Evolutionary conservation across 306 rosid genomes (phyloP).

Genomic region (Medicago truncatula): DNA sequence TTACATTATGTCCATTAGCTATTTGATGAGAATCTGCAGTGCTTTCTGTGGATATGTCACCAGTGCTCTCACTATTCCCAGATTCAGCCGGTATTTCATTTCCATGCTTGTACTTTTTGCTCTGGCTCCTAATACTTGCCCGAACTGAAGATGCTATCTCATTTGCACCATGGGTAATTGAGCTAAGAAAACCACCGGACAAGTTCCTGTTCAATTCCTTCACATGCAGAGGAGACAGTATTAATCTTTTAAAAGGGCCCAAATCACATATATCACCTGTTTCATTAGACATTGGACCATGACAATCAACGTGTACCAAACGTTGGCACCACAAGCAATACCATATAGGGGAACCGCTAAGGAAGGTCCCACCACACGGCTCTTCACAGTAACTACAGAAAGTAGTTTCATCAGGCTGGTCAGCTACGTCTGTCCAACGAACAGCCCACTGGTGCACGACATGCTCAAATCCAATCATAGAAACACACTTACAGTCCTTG

Average conservation of each 20-base stretch:
- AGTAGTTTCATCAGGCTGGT: conserved; percentile 81
- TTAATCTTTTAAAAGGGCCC: conserved; percentile 86
- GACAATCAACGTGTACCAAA: conserved; percentile 96
- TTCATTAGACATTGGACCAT: conserved; percentile 77
- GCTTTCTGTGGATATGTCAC: conserved; percentile 76
- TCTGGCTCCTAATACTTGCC: conserved; percentile 85
- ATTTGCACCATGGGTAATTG: conserved; percentile 97
- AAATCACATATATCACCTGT: conserved; percentile 92
- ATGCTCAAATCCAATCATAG: conserved; percentile 80
- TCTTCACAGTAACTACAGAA: conserved; percentile 97
- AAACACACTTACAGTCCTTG: conserved; percentile 94
- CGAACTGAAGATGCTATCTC: conserved; percentile 95
- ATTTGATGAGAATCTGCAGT: conserved; percentile 63
- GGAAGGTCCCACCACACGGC: conserved; percentile 92
- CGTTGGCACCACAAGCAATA: conserved; percentile 98
- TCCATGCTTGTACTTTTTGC: conserved; percentile 83
- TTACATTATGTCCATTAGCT: conserved; percentile 65
- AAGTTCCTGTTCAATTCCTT: conserved; percentile 64
- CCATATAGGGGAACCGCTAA: conserved; percentile 98
- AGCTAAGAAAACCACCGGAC: conserved; percentile 79
- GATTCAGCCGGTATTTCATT: conserved; percentile 61
- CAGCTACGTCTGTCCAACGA: conserved; percentile 89
- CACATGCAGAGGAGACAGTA: conserved; percentile 82
- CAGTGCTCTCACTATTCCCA: conserved; percentile 64
- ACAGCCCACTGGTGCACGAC: conserved; percentile 98